Percentiles rank a stretch among this genome's conserved stretches.
phyloP scores from a whole-genome alignment of 257 asterid species.

The Apocynum venetum region DNA sequence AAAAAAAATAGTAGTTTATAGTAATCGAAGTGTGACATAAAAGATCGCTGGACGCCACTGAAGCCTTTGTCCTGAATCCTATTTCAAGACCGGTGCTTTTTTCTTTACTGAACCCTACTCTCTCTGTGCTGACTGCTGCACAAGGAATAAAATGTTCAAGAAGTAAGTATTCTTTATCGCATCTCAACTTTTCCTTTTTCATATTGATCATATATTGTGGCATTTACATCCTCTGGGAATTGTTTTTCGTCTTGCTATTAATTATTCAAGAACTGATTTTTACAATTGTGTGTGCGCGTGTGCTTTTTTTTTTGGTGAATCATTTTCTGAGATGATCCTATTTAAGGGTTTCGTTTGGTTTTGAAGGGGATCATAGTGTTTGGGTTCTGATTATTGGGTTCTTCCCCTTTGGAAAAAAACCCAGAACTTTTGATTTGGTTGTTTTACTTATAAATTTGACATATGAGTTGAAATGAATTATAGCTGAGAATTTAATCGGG shows the following conservation, averaged over 20 bases:
- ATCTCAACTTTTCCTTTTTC: not conserved
- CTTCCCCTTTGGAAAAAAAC: not conserved
- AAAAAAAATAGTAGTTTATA: not conserved
- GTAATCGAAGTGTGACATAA: not conserved
- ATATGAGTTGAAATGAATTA: not conserved
- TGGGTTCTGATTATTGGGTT: slow-evolving; percentile 7
- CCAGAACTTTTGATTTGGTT: not conserved
- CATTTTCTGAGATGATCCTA: not conserved
- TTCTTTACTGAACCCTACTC: slow-evolving; percentile 24
- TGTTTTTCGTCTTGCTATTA: not conserved
- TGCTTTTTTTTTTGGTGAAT: not conserved
- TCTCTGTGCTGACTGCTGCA: not conserved
- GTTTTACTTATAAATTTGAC: not conserved
- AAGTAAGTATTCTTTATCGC: slow-evolving; percentile 40
- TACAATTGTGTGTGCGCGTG: not conserved
- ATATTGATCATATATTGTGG: not conserved
- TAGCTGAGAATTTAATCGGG: not conserved
- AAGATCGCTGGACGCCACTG: not conserved
- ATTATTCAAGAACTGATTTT: no score
- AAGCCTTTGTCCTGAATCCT: not conserved
- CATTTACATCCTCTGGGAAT: not conserved
- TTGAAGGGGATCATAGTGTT: not conserved
- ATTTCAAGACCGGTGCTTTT: not conserved
- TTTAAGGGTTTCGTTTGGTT: not conserved
- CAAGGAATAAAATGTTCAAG: slow-evolving; percentile 52